A percentile compares a stretch with the other conserved stretches of the same genome.
Conservation (phyloP, 495 filamentous ascomycete genomes). For the Neurospora discreta region DNA sequence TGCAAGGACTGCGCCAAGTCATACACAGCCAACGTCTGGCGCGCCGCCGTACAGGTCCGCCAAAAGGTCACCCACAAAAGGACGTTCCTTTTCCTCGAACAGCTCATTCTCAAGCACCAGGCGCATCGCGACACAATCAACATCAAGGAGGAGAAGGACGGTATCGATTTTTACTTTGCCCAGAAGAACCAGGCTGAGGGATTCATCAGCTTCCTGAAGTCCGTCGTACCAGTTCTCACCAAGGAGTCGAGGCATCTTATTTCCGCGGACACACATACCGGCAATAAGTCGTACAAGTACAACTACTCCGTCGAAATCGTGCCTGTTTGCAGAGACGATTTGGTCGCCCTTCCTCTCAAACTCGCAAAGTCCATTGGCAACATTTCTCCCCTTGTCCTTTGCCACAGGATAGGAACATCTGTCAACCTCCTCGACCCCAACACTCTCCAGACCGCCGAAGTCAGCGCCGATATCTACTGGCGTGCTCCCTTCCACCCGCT, state of each 20-base stretch:
- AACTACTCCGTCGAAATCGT: conserved; percentile 75
- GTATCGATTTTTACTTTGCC: conserved; percentile 89
- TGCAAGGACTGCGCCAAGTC: conserved; percentile 87
- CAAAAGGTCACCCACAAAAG: conserved; percentile 97
- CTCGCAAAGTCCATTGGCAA: conserved; percentile 77
- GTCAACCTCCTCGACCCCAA: conserved; percentile 83
- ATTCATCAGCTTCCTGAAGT: conserved; percentile 81
- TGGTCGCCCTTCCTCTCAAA: conserved; percentile 84
- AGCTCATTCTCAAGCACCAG: conserved; percentile 85
- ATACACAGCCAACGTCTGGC: conserved; percentile 79
- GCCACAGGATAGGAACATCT: conserved; percentile 78
- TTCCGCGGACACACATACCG: conserved; percentile 84
- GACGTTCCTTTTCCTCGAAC: conserved; percentile 92
- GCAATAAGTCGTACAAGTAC: conserved; percentile 84
- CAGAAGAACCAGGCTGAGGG: conserved; percentile 85
- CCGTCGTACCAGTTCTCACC: conserved; percentile 62
- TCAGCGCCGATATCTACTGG: conserved; percentile 77
- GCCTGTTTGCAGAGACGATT: conserved; percentile 92
- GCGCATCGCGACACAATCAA: conserved; percentile 92
- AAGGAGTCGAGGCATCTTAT: conserved; percentile 91
- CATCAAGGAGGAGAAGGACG: conserved; percentile 89
- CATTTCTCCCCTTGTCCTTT: conserved; percentile 56
- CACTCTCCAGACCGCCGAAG: conserved; percentile 81
- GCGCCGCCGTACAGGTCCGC: conserved; percentile 61
- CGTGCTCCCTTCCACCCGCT: conserved; percentile 71